Evolutionary conservation across 371 early-diverging fungal genomes (phyloP), one percentile per base, ranked within the genome.

Genomic region (Mortierella sp.): DNA sequence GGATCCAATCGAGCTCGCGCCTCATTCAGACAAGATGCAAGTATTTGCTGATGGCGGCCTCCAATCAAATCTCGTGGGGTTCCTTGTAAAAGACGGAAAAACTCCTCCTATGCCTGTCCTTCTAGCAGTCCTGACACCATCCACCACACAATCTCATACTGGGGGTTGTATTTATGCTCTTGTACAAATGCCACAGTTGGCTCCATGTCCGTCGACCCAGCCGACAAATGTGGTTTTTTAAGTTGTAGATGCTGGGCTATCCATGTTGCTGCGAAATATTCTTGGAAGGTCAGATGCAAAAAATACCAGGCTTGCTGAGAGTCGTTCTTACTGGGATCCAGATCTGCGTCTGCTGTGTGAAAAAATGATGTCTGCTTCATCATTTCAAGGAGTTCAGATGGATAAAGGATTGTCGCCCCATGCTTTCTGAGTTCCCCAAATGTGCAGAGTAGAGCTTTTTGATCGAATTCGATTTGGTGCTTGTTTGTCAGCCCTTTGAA

Each of bases 101-200:
- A 51, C 7, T 12, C 43, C n/a, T 39, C 44, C 12, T 51, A 17
- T 27, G 51, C 30, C 34, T 52, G 32, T 30, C 52, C 61, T 23
- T 60, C 46, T 19, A 60, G 31, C 12, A 43, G 51, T 34, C 66
- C 66, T 47, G 66, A 58, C 23, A 67, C 60, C 60, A 67, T 60
- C 67, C 60, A 67, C 67, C 60, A 67, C 23, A 67, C 37, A 55
- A 67, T 67, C 50, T 67, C 60, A 34, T 55, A 67, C n/a, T 41
- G 54, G 23, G 67, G 60, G 37, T 67, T 54, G 51, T 67, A 60
- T 50, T 67, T 67, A n/a, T 67, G 32, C 24, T 50, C 14, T 14
- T 55, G 56, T 0, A 67, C 50, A 55, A 67, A 67, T 3, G 37
- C 37, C 11, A 11, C 44, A 7, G 31, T 32, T 44, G 37, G 32